A percentile compares a stretch with the other conserved stretches of the same genome.
Conservation (phyloP, 306 rosid genomes). For the Pachyrhizus erosus region DNA sequence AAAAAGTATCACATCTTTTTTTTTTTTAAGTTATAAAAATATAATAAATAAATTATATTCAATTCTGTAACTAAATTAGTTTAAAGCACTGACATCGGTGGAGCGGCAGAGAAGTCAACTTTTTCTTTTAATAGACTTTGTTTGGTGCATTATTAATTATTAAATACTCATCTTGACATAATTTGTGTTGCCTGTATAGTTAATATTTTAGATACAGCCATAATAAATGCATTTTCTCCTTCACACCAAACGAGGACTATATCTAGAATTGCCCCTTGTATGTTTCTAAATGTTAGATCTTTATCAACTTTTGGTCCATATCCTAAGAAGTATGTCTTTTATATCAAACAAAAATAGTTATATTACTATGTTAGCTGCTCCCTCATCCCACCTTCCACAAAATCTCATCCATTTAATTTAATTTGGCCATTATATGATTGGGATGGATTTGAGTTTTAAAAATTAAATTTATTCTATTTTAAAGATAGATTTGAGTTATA, state of each 20-base stretch:
- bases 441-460: too few species aligned
- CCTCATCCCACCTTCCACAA: neutral
- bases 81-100: neutral
- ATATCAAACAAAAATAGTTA: neutral
- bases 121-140: neutral
- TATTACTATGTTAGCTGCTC: neutral
- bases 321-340: neutral
- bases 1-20: too few species aligned
- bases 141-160: neutral
- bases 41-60: too few species aligned
- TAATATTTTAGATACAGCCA: neutral
- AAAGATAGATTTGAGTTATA: too few species aligned
- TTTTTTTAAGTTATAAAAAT: too few species aligned
- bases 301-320: neutral
- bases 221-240: neutral
- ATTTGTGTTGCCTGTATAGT: neutral
- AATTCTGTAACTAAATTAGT: neutral
- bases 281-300: slow-evolving; percentile 1
- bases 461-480: too few species aligned
- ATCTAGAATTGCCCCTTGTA: slow-evolving; percentile 3
- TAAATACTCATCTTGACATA: neutral
- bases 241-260: slow-evolving; percentile 17
- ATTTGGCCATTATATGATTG: too few species aligned
- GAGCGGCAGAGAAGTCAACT: neutral
- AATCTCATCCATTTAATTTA: too few species aligned